Evolutionary conservation across 352 stramenopile genomes (phyloP).

Genomic region (Thalassiosira exigua): DNA sequence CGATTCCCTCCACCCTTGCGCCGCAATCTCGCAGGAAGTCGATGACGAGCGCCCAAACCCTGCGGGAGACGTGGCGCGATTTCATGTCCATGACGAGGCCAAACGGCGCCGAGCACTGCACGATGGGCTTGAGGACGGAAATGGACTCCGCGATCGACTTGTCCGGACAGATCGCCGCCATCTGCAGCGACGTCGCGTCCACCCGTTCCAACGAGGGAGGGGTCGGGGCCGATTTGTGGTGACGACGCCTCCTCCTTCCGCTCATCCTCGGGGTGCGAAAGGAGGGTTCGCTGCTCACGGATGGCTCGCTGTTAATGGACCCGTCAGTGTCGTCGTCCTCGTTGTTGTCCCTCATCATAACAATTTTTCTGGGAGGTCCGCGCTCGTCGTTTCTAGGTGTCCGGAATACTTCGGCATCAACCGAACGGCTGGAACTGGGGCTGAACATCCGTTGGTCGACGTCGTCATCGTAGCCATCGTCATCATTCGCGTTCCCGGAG

Average conservation of each 20-base stretch:
- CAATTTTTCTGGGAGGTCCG: conserved; percentile 49
- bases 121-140: conserved; percentile 60
- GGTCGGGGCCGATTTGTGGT: conserved; percentile 6
- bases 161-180: conserved; percentile 48
- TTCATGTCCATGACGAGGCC: conserved; percentile 83
- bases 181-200: conserved; percentile 46
- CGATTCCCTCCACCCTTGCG: conserved; percentile 75
- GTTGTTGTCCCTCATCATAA: conserved; percentile 49
- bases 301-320: conserved; percentile 44
- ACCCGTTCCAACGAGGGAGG: conserved; percentile 8
- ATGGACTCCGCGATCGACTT: conserved; percentile 71
- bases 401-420: conserved; percentile 3
- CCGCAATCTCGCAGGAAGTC: conserved; percentile 68
- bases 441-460: conserved; percentile 22
- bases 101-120: conserved; percentile 67
- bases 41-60: conserved; percentile 75
- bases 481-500: no score
- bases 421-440: not conserved
- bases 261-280: conserved; percentile 12
- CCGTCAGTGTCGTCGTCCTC: conserved; percentile 41
- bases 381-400: no score
- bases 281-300: conserved; percentile 18
- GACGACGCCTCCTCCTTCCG: conserved; percentile 12
- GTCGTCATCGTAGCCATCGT: no score
- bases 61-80: conserved; percentile 76